phyloP scores from a whole-genome alignment of 164 flowering plant genomes.

The grape (Vitis vinifera) region ASM3070453v1 NC_081823.1:7089001-7089500 shows the following conservation, averaged over 20 bases:
- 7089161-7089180: conserved; percentile 93
- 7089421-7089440: not conserved
- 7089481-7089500: conserved; percentile 35
- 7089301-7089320: not conserved
- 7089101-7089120: not conserved
- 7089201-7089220: conserved; percentile 63
- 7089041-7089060: conserved; percentile 39
- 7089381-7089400: too few relatives aligned
- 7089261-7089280: conserved; percentile 37
- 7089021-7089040: conserved; percentile 45
- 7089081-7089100: not conserved
- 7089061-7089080: conserved; percentile 48
- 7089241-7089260: conserved; percentile 58
- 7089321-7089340: too few relatives aligned
- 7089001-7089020: conserved; percentile 53
- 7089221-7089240: conserved; percentile 52
- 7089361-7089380: too few relatives aligned
- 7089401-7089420: too few relatives aligned
- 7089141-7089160: conserved; percentile 52
- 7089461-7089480: conserved; percentile 55
- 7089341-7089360: too few relatives aligned
- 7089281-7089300: conserved; percentile 53
- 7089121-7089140: not conserved
- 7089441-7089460: not conserved
- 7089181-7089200: conserved; percentile 99